These are phyloP conservation scores for Hymenoscyphus linearis DNA, from an alignment of 2,329 filamentous ascomycete genomes.

Conservation along the genomic window DNA sequence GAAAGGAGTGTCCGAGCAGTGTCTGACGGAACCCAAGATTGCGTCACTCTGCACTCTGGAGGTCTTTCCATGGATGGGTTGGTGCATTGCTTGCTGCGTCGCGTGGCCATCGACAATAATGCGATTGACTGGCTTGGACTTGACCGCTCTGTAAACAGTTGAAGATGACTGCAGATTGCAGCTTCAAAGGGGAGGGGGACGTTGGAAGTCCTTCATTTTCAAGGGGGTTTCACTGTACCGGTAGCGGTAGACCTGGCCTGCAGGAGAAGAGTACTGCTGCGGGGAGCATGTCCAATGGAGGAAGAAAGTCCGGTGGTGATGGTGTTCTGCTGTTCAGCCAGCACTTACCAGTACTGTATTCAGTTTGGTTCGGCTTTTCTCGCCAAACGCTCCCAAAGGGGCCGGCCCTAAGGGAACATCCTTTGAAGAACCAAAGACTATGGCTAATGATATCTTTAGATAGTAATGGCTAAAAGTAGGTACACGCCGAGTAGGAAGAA, in stretches of 20 bases:
- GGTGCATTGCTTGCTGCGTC: not conserved
- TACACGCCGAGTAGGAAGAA: no score
- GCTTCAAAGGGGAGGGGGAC: not conserved
- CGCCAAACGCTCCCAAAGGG: not conserved
- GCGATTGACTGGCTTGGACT: not conserved
- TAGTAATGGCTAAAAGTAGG: no score
- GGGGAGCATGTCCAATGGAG: not conserved
- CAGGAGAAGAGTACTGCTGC: not conserved
- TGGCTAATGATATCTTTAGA: no score
- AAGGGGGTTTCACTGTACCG: not conserved
- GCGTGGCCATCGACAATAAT: not conserved
- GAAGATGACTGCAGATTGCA: conserved; percentile 1
- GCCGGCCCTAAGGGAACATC: no score
- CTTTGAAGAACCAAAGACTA: no score
- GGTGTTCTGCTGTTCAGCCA: not conserved
- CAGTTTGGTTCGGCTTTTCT: not conserved
- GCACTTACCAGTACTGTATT: not conserved
- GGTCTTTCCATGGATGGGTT: not conserved
- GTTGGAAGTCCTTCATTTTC: not conserved
- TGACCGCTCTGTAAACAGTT: not conserved
- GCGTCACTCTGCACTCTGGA: not conserved
- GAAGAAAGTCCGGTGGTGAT: not conserved
- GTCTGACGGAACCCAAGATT: not conserved
- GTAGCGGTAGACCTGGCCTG: not conserved
- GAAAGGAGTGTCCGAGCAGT: no score